These are phyloP conservation scores for Chalciporus piperatus DNA, from an alignment of 768 basidiomycete genomes.

Conservation along the genomic window DNA sequence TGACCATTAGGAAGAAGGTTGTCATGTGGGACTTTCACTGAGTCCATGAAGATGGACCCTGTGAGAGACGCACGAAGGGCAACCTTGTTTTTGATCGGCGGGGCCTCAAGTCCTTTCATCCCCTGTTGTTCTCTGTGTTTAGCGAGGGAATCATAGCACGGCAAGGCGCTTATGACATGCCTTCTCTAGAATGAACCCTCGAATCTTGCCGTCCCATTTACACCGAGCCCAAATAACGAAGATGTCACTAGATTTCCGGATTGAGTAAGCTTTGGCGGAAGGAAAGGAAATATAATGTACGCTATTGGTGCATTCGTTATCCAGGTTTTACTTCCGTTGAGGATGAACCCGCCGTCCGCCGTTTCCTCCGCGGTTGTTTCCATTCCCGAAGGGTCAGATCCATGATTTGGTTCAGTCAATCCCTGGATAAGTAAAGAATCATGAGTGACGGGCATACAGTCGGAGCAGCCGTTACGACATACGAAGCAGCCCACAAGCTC, in stretches of 20 bases:
- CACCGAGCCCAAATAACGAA: slow-evolving; percentile 94
- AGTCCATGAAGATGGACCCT: slow-evolving; percentile 90
- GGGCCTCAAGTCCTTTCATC: slow-evolving; percentile 75
- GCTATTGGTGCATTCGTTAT: slow-evolving; percentile 93
- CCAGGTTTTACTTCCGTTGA: slow-evolving; percentile 97
- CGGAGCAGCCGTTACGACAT: slow-evolving; percentile 27
- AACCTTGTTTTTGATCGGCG: slow-evolving; percentile 89
- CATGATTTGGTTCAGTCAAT: slow-evolving; percentile 94
- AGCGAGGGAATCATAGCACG: not conserved
- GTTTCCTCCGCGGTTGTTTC: slow-evolving; percentile 85
- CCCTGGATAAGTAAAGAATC: slow-evolving; percentile 51
- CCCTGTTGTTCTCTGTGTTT: slow-evolving; percentile 47
- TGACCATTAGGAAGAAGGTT: slow-evolving; percentile 73
- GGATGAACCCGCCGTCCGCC: slow-evolving; percentile 76
- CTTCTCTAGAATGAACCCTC: slow-evolving; percentile 91
- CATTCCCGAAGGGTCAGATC: slow-evolving; percentile 98
- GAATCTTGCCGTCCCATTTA: slow-evolving; percentile 89
- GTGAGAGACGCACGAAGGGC: slow-evolving; percentile 84
- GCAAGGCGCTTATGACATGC: slow-evolving; percentile 33
- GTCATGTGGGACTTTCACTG: slow-evolving; percentile 71
- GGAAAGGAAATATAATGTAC: slow-evolving; percentile 41
- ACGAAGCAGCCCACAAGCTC: slow-evolving; percentile 93
- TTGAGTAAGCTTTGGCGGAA: slow-evolving; percentile 1
- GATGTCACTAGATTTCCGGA: slow-evolving; percentile 55
- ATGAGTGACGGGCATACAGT: not conserved